These are phyloP conservation scores for Boletales sp. DNA, from an alignment of 768 basidiomycete species.

Conservation along the genomic window DNA sequence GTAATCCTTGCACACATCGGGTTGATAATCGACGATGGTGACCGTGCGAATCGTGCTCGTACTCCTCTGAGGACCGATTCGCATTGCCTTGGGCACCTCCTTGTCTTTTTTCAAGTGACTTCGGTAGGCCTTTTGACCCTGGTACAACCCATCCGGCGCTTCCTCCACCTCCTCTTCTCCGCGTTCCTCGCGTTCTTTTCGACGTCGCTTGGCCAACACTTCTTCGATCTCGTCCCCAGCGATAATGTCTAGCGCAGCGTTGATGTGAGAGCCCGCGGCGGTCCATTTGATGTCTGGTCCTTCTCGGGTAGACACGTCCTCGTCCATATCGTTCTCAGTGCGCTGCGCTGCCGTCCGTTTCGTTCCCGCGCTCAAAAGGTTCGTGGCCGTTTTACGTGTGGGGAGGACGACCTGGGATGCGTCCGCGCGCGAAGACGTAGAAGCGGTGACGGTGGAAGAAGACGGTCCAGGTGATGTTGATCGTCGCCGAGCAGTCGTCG, in stretches of 20 bases:
- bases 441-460: slow-evolving; percentile 2
- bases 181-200: slow-evolving; percentile 49
- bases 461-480: slow-evolving; percentile 44
- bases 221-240: slow-evolving; percentile 82
- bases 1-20: slow-evolving; percentile 99
- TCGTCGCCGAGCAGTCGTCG: slow-evolving; percentile 71
- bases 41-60: slow-evolving; percentile 86
- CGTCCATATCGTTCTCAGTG: slow-evolving; percentile 37
- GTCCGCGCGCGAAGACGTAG: slow-evolving; percentile 10
- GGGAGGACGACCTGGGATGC: slow-evolving; percentile 74
- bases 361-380: slow-evolving; percentile 75
- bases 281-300: slow-evolving; percentile 76
- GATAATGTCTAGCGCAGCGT: slow-evolving; percentile 69
- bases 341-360: slow-evolving; percentile 56
- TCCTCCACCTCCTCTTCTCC: slow-evolving; percentile 54
- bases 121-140: slow-evolving; percentile 78
- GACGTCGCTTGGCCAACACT: slow-evolving; percentile 64
- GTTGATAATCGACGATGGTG: slow-evolving; percentile 96
- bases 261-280: slow-evolving; percentile 67
- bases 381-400: slow-evolving; percentile 59
- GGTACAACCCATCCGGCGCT: slow-evolving; percentile 76
- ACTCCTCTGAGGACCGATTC: slow-evolving; percentile 74
- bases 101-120: slow-evolving; percentile 77
- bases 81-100: slow-evolving; percentile 86
- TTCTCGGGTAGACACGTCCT: slow-evolving; percentile 40